Conservation (phyloP, 1,284 basidiomycete species). For the Ceratobasidium sp. region DNA sequence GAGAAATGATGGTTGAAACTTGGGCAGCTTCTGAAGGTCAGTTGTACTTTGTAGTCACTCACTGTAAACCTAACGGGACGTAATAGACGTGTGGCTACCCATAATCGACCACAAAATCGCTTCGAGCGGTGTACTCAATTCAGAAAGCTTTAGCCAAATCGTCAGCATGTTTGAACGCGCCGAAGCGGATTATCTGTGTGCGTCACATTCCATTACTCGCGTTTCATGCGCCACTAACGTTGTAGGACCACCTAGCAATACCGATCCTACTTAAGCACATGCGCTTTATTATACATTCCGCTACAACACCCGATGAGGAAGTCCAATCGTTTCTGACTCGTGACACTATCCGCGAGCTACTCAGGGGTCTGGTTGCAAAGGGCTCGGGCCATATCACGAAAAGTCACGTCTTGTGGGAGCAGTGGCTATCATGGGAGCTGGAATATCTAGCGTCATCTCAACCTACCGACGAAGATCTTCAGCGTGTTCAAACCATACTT, state of each 20-base stretch:
- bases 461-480: constrained; percentile 48
- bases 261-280: constrained; percentile 72
- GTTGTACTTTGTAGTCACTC: constrained; percentile 55
- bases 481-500: constrained; percentile 51
- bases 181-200: constrained; percentile 82
- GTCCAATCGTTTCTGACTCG: constrained; percentile 52
- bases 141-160: constrained; percentile 62
- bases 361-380: constrained; percentile 60
- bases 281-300: constrained; percentile 66
- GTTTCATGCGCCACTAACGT: not conserved
- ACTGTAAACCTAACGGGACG: not conserved
- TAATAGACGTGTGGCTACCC: constrained; percentile 47
- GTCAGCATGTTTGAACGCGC: constrained; percentile 71
- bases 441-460: constrained; percentile 25
- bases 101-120: constrained; percentile 48
- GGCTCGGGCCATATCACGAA: constrained; percentile 66
- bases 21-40: constrained; percentile 72
- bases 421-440: constrained; percentile 41
- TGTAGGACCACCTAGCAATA: constrained; percentile 61
- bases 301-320: constrained; percentile 59
- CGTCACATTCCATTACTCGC: constrained; percentile 50
- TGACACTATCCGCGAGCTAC: constrained; percentile 65
- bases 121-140: constrained; percentile 48
- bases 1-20: constrained; percentile 68
- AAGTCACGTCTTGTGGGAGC: constrained; percentile 52